Evolutionary conservation across 2,329 filamentous ascomycete species (phyloP), one percentile per base, ranked within the genome.

Genomic region (Chalaropsis thielavioides): DNA sequence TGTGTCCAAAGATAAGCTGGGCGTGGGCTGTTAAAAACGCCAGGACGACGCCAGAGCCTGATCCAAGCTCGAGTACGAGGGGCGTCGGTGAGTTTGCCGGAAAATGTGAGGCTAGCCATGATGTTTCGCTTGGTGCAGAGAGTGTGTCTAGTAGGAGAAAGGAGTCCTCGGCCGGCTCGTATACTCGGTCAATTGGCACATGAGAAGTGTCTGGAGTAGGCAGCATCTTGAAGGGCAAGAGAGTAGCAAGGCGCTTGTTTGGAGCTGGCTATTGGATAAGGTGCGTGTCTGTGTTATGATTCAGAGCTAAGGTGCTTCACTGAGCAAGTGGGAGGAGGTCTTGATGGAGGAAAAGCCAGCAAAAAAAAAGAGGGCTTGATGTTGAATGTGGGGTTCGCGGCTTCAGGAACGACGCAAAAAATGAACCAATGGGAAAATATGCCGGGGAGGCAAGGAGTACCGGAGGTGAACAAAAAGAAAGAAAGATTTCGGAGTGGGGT

Each of bases 81-180:
- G 87, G 84, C 1, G 78, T 71, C 0, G 80, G 74, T 38, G 68
- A 58, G 27, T 68, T 67, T 49, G 70, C 66, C 1, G 67, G 56
- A 72, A 96, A 95, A 54, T 82, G 83, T 4, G 75, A 66, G 19
- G 79, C 78, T 22, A 96, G 83, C 74, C 90, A 96, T 27, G 76
- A 69, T 3, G 79, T 83, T 75, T 96, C 90, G 1, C 81, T 73
- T 0, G 78, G 67, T 1, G 86, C 87, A 0, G 92, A 92, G 56
- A 99, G 81, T 0, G 92, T 95, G 76, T 99, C 92, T 38, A 99
- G 83, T 61, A 99, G 82, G 56, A 99, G 83, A 73, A 90, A 99
- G 4, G 92, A 96, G 77, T 99, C 94, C 76, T 99, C 94, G 11
- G 92, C 88, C 43, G 94, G 94, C 73, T 96, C 92, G 76, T 99